Percentiles rank a stretch among this genome's conserved stretches.
Evolutionary conservation across 2,329 filamentous ascomycete genomes (phyloP).

Genomic region (Beauveria pseudobassiana): DNA sequence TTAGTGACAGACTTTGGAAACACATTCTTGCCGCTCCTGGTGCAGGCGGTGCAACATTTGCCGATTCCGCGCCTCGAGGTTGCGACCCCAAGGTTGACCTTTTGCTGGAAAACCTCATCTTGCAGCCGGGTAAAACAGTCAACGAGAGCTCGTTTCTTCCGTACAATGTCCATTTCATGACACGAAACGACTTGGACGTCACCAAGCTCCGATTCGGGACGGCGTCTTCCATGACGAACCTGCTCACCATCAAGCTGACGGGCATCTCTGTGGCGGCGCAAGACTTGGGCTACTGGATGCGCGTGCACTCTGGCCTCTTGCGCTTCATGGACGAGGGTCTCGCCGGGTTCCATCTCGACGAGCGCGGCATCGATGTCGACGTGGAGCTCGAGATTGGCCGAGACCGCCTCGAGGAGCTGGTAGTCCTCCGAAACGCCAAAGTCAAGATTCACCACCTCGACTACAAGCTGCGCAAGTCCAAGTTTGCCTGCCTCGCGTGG

Average conservation of each 20-base stretch:
- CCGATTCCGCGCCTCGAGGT: conserved; percentile 89
- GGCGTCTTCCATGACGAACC: conserved; percentile 56
- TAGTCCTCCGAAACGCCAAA: conserved; percentile 66
- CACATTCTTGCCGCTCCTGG: conserved; percentile 68
- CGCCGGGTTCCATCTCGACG: conserved; percentile 76
- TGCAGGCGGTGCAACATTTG: conserved; percentile 75
- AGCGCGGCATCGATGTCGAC: conserved; percentile 78
- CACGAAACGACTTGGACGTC: conserved; percentile 80
- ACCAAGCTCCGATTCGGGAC: conserved; percentile 63
- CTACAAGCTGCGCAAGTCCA: conserved; percentile 68
- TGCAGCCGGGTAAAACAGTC: conserved; percentile 79
- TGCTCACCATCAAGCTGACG: conserved; percentile 70
- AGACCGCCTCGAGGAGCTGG: conserved; percentile 70
- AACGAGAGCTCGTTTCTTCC: conserved; percentile 86
- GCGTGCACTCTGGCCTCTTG: conserved; percentile 67
- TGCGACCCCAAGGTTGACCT: conserved; percentile 73
- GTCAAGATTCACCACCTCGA: conserved; percentile 83
- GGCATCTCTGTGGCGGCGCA: conserved; percentile 78
- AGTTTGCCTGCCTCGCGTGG: conserved; percentile 72
- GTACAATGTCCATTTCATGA: conserved; percentile 72
- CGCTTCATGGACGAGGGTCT: conserved; percentile 76
- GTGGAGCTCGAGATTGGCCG: conserved; percentile 78
- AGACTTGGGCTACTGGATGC: conserved; percentile 85
- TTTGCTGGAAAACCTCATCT: conserved; percentile 79
- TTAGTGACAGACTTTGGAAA: conserved; percentile 37